phyloP scores from a whole-genome alignment of 2,329 filamentous ascomycete genomes.

The Diaporthe citrichinensis region DNA sequence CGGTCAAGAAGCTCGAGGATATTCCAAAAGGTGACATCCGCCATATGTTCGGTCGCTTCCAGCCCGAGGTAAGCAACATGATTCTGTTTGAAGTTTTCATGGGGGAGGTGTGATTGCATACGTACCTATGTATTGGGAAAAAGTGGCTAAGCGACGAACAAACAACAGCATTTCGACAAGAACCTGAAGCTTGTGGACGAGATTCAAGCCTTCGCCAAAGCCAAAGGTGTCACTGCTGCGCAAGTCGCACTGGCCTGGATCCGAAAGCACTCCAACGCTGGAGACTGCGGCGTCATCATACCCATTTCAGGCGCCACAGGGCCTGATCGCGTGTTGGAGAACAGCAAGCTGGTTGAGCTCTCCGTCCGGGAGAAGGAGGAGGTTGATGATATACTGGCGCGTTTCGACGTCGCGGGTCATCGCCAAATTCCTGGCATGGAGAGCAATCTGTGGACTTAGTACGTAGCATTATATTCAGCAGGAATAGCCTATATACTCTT shows the following conservation, averaged over 20 bases:
- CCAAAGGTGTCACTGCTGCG: slow-evolving; percentile 18
- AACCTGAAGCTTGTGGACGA: slow-evolving; percentile 25
- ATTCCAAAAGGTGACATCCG: neutral
- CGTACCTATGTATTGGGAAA: neutral
- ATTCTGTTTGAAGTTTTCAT: neutral
- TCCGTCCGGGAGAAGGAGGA: neutral
- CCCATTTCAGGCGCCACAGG: slow-evolving; percentile 23
- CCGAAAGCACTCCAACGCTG: slow-evolving; percentile 7
- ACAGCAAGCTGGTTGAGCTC: slow-evolving; percentile 2
- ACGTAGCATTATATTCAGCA: neutral
- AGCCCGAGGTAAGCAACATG: neutral
- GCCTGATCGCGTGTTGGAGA: neutral
- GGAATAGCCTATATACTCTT: too few species aligned
- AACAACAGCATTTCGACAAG: slow-evolving; percentile 14
- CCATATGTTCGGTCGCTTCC: neutral
- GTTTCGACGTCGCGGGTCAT: slow-evolving; percentile 2
- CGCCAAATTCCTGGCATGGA: slow-evolving; percentile 23
- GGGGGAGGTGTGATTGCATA: neutral
- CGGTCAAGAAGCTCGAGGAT: neutral
- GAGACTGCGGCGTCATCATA: slow-evolving; percentile 11
- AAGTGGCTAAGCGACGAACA: neutral
- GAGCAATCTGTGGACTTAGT: neutral
- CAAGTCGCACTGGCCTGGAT: slow-evolving; percentile 32
- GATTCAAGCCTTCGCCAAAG: neutral
- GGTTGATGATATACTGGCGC: slow-evolving; percentile 3